Percentiles rank a stretch among this genome's conserved stretches.
Evolutionary conservation across 192 early-diverging fungal species (phyloP).

Genomic region (Coemansia sp.): DNA sequence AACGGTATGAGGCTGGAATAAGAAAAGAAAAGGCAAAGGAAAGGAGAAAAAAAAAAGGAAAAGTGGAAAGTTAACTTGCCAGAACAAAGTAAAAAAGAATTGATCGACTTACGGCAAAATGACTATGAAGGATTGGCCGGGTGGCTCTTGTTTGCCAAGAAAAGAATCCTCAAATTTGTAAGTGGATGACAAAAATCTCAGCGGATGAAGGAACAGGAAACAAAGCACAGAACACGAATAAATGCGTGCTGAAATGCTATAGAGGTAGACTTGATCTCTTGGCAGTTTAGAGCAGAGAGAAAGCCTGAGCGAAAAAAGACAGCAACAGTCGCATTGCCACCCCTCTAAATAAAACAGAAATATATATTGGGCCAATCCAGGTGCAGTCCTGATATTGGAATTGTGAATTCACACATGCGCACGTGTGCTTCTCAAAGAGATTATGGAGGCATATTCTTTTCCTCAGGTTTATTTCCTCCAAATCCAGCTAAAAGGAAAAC

Average conservation of each 20-base stretch:
- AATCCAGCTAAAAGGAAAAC: not conserved
- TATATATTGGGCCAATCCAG: too few relatives aligned
- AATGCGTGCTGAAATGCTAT: too few relatives aligned
- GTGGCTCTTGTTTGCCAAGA: conserved; percentile 1
- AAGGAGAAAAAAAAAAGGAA: not conserved
- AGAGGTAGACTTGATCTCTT: too few relatives aligned
- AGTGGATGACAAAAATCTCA: not conserved
- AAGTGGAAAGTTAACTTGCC: not conserved
- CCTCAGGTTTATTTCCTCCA: too few relatives aligned
- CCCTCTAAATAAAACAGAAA: too few relatives aligned
- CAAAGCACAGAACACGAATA: not conserved
- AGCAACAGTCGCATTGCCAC: too few relatives aligned
- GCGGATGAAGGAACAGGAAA: not conserved
- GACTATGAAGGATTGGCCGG: too few relatives aligned
- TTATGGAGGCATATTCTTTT: not conserved
- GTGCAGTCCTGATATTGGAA: too few relatives aligned
- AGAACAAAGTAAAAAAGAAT: not conserved
- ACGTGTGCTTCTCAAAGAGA: too few relatives aligned
- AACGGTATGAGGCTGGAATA: not conserved
- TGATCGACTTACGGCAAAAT: not conserved
- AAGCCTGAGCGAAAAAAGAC: too few relatives aligned
- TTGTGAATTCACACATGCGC: too few relatives aligned
- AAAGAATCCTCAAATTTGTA: not conserved
- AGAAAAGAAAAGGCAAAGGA: not conserved
- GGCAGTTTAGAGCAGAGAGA: too few relatives aligned